A percentile compares a stretch with the other conserved stretches of the same genome.
Conservation (phyloP, 2,329 filamentous ascomycete genomes). For the Pseudopyrenochaeta lycopersici region DNA sequence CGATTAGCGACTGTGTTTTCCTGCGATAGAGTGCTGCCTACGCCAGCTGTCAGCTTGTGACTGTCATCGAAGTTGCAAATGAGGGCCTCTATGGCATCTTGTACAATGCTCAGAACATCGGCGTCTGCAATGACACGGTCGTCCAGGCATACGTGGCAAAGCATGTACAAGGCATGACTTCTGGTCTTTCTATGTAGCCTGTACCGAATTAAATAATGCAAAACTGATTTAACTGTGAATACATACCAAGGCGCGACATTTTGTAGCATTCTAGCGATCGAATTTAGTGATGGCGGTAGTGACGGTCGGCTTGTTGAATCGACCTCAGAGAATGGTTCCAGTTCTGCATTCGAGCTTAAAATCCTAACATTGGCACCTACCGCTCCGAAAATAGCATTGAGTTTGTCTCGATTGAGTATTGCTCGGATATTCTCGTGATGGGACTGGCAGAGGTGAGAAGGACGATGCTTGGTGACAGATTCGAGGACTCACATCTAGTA, state of each 20-base stretch:
- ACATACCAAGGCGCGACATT: slow-evolving; percentile 37
- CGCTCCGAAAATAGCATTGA: slow-evolving; percentile 64
- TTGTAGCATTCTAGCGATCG: slow-evolving; percentile 32
- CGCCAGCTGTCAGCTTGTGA: slow-evolving; percentile 28
- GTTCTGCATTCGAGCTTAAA: slow-evolving; percentile 4
- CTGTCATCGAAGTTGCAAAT: slow-evolving; percentile 37
- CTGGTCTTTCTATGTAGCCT: slow-evolving; percentile 34
- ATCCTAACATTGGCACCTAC: slow-evolving; percentile 60
- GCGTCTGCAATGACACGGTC: slow-evolving; percentile 34
- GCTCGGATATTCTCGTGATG: slow-evolving; percentile 39
- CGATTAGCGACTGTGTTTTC: slow-evolving; percentile 31
- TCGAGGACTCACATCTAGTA: slow-evolving; percentile 32
- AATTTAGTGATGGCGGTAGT: slow-evolving; percentile 33
- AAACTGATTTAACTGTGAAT: too few species aligned
- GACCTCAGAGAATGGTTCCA: slow-evolving; percentile 13
- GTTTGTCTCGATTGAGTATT: slow-evolving; percentile 49
- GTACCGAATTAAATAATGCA: slow-evolving; percentile 11
- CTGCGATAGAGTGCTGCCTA: slow-evolving; percentile 23
- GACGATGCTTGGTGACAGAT: neutral
- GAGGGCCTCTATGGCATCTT: slow-evolving; percentile 44
- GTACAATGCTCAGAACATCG: slow-evolving; percentile 28
- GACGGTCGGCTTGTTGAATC: slow-evolving; percentile 14
- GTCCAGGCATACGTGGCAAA: slow-evolving; percentile 44
- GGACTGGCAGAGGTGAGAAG: slow-evolving; percentile 19
- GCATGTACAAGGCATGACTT: slow-evolving; percentile 32